Conservation (phyloP, 257 asterid genomes). For the Agastache rugosa region DNA sequence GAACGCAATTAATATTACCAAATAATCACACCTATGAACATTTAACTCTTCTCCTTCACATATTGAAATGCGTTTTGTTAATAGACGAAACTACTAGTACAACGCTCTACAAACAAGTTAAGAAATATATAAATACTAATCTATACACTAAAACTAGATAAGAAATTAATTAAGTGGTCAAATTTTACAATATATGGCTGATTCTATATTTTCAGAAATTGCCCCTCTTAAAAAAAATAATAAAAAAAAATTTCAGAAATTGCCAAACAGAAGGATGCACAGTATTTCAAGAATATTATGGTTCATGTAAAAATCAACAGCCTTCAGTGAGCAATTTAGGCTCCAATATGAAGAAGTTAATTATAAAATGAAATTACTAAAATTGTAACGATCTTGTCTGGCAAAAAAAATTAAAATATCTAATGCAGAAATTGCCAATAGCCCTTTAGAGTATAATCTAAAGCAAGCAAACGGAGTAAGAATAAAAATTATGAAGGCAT, state of each 20-base stretch:
- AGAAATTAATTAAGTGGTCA: background rate
- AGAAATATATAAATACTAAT: too few species aligned
- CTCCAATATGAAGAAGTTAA: background rate
- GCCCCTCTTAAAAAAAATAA: too few species aligned
- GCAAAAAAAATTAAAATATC: background rate
- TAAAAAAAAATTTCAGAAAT: too few species aligned
- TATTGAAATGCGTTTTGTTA: background rate
- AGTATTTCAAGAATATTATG: background rate
- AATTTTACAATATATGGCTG: background rate
- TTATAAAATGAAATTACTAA: background rate
- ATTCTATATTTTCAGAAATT: constrained; percentile 14
- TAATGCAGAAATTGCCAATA: constrained; percentile 2
- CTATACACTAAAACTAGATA: too few species aligned
- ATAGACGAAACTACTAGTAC: background rate
- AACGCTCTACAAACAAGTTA: background rate
- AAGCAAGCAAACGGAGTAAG: background rate
- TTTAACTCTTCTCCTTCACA: background rate
- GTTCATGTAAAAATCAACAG: constrained; percentile 18
- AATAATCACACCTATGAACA: background rate
- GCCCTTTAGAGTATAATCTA: constrained; percentile 8
- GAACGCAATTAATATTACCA: constrained; percentile 12
- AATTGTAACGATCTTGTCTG: background rate
- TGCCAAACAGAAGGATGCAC: background rate
- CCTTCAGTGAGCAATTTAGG: background rate
- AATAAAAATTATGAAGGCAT: background rate